Base-by-base conservation (phyloP, 2,329 filamentous ascomycete species). In the Claviceps fusiformis region DNA sequence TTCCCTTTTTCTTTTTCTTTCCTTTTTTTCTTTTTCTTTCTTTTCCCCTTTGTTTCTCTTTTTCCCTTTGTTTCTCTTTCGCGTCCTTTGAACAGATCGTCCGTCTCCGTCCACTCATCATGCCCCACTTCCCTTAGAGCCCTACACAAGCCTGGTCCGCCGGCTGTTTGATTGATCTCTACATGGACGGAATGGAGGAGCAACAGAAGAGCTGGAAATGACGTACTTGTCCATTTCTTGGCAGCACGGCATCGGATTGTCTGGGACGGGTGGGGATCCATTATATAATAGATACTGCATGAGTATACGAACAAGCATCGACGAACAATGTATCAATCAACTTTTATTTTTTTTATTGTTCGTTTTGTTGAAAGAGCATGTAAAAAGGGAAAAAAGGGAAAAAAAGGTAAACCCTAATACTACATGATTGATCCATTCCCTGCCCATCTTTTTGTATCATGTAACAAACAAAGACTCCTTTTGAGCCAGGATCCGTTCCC, bases 131-230 rank as follows among this genome's bases (percentile, higher is more conserved):
- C 19, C 6, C 4, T 55, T 66, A 93, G 84, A 93, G 86, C 54
- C 93, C 93, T 31, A 96, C 93, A 0, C 93, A 98, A 70, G 87
- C 93, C 54, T 98, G 93, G 93, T 96, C 90, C 54, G 88, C 93
- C 35, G 87, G 89, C 27, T 97, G 93, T 68, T 75, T 98, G 65
- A 88, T 98, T 64, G 93, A 98, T 72, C 71, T 98, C 60, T 98
- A 95, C 73, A 91, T 95, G 76, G 93, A 98, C 68, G 92, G 89
- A 19, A 77, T 79, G 31, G 78, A 79, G 60, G 75, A 75, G 62
- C 75, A 78, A 53, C 50, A 52, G n/a, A 55, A 51, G 17, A 29
- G 50, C n/a, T 27, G 8, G 31, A 8, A 24, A 29, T 46, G 5
- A 7, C 6, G 6, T 13, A 13, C 19, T 10, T 13, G 8, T 17